These are phyloP conservation scores for Didymella lethalis DNA, from an alignment of 2,329 filamentous ascomycete species.

Conservation along the genomic window DNA sequence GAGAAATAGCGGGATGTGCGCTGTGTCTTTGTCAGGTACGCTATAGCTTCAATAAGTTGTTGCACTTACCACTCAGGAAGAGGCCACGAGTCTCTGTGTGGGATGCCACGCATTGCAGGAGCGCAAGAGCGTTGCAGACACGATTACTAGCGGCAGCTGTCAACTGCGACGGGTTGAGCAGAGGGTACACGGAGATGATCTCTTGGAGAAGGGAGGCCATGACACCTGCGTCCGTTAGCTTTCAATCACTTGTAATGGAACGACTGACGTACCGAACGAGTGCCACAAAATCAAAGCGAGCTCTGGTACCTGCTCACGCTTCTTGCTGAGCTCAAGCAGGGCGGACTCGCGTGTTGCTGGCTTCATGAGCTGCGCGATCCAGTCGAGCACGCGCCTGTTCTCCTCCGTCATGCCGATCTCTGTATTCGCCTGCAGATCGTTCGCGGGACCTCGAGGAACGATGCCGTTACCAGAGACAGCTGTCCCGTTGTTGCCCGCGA, in stretches of 20 bases:
- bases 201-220: constrained; percentile 98
- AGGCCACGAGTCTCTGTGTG: constrained; percentile 95
- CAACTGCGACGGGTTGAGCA: constrained; percentile 94
- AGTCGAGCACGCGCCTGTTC: constrained; percentile 89
- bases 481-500: constrained; percentile 71
- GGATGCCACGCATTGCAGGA: constrained; percentile 95
- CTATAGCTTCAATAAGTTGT: not conserved
- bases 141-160: constrained; percentile 97
- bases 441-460: constrained; percentile 48
- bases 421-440: constrained; percentile 48
- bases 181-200: constrained; percentile 97
- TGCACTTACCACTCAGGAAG: constrained; percentile 80
- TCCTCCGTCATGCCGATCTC: constrained; percentile 76
- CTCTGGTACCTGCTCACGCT: constrained; percentile 96
- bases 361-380: constrained; percentile 90
- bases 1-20: constrained; percentile 95
- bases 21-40: constrained; percentile 57
- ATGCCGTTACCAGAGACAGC: constrained; percentile 48
- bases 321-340: constrained; percentile 95
- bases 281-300: constrained; percentile 97
- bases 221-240: constrained; percentile 69
- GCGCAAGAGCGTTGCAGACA: constrained; percentile 94
- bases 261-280: constrained; percentile 83
- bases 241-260: constrained; percentile 56
- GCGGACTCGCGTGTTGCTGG: constrained; percentile 88